Conservation (phyloP, 1,284 basidiomycete genomes). For the Cryptococcus neoformans region DNA sequence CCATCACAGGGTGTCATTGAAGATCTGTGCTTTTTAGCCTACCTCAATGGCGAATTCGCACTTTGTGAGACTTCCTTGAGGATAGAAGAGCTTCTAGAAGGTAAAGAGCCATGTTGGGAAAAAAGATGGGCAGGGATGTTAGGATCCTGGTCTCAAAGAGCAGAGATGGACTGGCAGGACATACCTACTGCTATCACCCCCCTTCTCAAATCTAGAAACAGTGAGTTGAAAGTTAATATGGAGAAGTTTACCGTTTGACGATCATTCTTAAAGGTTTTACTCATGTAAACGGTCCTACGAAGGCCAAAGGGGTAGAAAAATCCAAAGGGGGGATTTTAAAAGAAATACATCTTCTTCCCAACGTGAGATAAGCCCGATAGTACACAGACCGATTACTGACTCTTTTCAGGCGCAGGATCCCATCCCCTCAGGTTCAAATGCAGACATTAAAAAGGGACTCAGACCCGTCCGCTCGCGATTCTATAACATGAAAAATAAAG, state of each 20-base stretch:
- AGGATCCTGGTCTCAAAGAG: conserved; percentile 23
- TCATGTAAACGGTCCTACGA: too few relatives aligned
- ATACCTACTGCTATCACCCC: conserved; percentile 12
- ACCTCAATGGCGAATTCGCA: conserved; percentile 24
- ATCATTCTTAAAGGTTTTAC: too few relatives aligned
- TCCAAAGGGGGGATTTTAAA: conserved; percentile 1
- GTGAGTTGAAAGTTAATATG: conserved; percentile 3
- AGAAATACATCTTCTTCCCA: conserved; percentile 27
- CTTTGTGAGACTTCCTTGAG: conserved; percentile 30
- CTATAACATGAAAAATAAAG: conserved; percentile 13
- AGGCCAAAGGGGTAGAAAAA: not conserved
- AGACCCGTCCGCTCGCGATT: conserved; percentile 6
- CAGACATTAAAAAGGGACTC: not conserved
- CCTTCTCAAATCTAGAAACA: conserved; percentile 3
- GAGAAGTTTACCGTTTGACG: too few relatives aligned
- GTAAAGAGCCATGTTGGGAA: conserved; percentile 38
- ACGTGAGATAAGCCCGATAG: conserved; percentile 12
- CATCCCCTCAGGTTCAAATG: too few relatives aligned
- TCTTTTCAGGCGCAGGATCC: too few relatives aligned
- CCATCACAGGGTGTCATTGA: conserved; percentile 24
- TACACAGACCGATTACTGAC: too few relatives aligned
- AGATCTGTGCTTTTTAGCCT: conserved; percentile 42
- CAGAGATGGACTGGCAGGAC: conserved; percentile 38
- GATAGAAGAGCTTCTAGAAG: conserved; percentile 25
- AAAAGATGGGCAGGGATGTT: conserved; percentile 41